These are phyloP conservation scores for Tylopilus plumbeoviolaceoides DNA, from an alignment of 768 basidiomycete genomes.

Conservation along the genomic window DNA sequence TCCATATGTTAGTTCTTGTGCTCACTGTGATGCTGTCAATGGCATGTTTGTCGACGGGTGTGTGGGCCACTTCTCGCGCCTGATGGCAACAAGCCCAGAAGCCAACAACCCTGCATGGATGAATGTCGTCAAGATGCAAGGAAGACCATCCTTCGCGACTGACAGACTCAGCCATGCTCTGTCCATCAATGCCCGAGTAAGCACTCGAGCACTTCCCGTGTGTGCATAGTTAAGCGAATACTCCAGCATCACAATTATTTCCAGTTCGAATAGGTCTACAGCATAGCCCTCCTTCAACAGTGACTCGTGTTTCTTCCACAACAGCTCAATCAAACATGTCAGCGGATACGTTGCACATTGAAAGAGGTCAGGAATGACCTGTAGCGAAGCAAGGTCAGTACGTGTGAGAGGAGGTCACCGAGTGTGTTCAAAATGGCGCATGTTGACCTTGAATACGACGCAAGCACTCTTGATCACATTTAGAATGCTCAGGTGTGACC, in stretches of 20 bases:
- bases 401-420: too few species aligned
- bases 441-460: too few species aligned
- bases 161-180: not conserved
- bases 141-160: not conserved
- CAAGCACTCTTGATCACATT: too few species aligned
- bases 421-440: too few species aligned
- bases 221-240: not conserved
- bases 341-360: not conserved
- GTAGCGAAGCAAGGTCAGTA: too few species aligned
- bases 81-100: not conserved
- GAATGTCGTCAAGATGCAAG: not conserved
- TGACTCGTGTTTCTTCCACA: conserved; percentile 4
- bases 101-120: not conserved
- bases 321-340: not conserved
- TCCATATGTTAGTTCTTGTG: not conserved
- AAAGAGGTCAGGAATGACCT: not conserved
- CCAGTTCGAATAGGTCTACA: not conserved
- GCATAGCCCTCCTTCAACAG: not conserved
- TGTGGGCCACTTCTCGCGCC: not conserved
- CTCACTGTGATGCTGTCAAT: not conserved
- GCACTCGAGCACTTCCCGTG: not conserved
- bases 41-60: not conserved
- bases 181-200: not conserved
- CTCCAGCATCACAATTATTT: not conserved
- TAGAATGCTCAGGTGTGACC: too few species aligned